Evolutionary conservation across 805 yeast species (phyloP), one percentile per base, ranked within the genome.

Genomic region (Suhomyces pyralidae): DNA sequence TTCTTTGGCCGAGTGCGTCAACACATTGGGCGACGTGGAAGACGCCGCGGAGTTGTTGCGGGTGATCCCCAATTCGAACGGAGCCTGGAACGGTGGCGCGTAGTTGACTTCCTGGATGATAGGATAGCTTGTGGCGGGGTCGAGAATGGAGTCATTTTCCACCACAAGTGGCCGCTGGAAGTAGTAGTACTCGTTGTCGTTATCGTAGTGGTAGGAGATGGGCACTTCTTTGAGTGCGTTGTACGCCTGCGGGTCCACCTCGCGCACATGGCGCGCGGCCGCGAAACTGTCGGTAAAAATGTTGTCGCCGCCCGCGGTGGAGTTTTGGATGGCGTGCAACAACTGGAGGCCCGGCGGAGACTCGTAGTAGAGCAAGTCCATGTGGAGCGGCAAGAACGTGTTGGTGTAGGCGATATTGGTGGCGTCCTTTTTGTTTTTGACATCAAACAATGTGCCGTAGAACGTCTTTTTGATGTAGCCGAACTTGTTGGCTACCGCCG

Each of bases 81-180:
- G 93, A 0, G 88, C 93, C 62, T 88, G 96, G 71, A 86, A 87
- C 9, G 92, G 93, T 2, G 96, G 94, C 0, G 93, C 83, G 65
- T 87, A 88, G 62, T 85, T 86, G 17, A 86, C 80, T 50, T 80
- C 84, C 58, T 78, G 79, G 56, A 86, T 80, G 36, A 61, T 52
- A 0, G 66, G 63, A 6, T 53, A 51, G 20, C 55, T 55, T 1
- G 64, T 52, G 10, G 45, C 48, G 1, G 57, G 40, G 28, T 61
- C 65, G 17, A 59, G 36, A 2, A 54, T 40, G 10, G 55, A 54
- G 3, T 58, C 64, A 52, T 79, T 80, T 58, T 84, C 88, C 28
- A 82, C 86, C 14, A 88, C 75, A 51, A 86, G 67, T 3, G 88
- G 89, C 38, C 89, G 74, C 24, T 80, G 73, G 55, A 80, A 82